Base-by-base conservation (phyloP, 1,284 basidiomycete species). In the Leccinum pachyderme region DNA sequence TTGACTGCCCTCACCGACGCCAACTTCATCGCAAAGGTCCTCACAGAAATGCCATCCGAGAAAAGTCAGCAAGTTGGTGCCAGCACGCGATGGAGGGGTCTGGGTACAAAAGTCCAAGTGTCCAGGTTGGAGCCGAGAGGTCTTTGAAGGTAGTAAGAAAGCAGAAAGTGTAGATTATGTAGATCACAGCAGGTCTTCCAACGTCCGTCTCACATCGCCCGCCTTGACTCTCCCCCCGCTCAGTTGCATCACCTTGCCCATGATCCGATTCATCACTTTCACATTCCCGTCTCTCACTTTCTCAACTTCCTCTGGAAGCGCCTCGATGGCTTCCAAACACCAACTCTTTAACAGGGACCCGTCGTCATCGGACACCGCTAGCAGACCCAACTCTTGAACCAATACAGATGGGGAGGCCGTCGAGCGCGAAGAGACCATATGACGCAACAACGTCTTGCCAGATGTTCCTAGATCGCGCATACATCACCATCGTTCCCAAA, bases 221-320 rank as follows among this genome's bases (percentile, higher is more conserved):
- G 86, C 84, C 67, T 97, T 87, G 22, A 87, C 93, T 32, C 84
- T 79, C 4, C 95, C 95, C 56, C 83, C 78, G 56, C 87, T 91
- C 51, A 82, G 71, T 72, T 87, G 91, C 93, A 98, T 98, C 24
- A 96, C 91, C 67, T 84, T 81, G 0, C 96, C 96, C 7, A 98
- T 81, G 32, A 99, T 80, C 58, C 90, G 87, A 76, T 93, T 93
- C 41, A 98, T 67, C 1, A 95, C 94, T 59, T 91, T 93, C 29
- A 75, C 72, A 56, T 92, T 89, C 0, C 96, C 95, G 37, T 78
- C 75, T 15, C 81, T 80, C 22, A 92, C 81, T 22, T 84, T 86
- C 6, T 80, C 79, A 0, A 82, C 86, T 65, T 95, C 92, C 46
- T 79, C 74, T 0, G 93, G 91, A 47, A 93, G 74, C 7, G 78